Conservation (phyloP, 257 asterid species). For the Striga asiatica region DNA sequence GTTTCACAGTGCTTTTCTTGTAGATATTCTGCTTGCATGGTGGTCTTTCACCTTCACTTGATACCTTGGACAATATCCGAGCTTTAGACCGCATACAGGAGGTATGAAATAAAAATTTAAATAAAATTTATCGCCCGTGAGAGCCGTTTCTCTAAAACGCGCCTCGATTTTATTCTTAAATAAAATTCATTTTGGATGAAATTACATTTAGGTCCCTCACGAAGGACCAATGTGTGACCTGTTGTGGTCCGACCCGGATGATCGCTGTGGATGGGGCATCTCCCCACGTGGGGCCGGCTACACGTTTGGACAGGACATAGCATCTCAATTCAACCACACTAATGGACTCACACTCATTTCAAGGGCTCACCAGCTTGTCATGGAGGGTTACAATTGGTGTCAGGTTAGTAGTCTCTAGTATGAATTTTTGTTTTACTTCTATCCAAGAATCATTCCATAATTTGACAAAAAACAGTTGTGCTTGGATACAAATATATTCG, state of each 20-base stretch:
- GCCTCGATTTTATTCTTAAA: no score
- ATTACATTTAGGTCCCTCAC: slow-evolving; percentile 62
- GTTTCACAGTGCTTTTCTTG: slow-evolving; percentile 13
- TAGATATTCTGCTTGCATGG: slow-evolving; percentile 95
- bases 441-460: no score
- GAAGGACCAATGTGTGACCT: slow-evolving; percentile 99
- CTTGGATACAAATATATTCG: no score
- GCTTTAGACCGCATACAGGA: slow-evolving; percentile 91
- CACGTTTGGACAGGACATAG: slow-evolving; percentile 96
- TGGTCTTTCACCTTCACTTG: slow-evolving; percentile 95
- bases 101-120: slow-evolving; percentile 28
- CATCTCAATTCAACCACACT: slow-evolving; percentile 89
- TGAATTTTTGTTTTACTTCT: no score
- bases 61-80: slow-evolving; percentile 84
- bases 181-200: not conserved
- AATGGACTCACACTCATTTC: slow-evolving; percentile 88
- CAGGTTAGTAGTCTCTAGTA: slow-evolving; percentile 44
- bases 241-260: slow-evolving; percentile 95
- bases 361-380: slow-evolving; percentile 97
- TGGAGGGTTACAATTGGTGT: slow-evolving; percentile 99
- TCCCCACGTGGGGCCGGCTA: slow-evolving; percentile 97
- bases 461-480: no score
- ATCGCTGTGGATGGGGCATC: slow-evolving; percentile 94
- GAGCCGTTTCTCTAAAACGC: no score
- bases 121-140: no score